A percentile compares a stretch with the other conserved stretches of the same genome.
Conservation (phyloP, 2,329 filamentous ascomycete species). For the Clarireedia sp. region DNA sequence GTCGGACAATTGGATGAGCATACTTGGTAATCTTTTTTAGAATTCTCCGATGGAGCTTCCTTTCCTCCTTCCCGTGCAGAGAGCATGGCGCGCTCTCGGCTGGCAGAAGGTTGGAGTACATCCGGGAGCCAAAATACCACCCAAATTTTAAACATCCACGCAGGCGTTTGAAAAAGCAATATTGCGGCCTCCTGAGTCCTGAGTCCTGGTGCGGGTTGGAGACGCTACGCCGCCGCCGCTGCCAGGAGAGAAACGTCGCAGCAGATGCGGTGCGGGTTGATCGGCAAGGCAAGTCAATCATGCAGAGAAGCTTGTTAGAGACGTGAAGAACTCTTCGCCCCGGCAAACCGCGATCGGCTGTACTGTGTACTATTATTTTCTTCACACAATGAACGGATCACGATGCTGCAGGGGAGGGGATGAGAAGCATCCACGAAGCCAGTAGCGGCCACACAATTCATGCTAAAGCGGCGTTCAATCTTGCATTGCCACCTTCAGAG, state of each 20-base stretch:
- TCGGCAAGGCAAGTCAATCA: slow-evolving; percentile 5
- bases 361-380: background rate
- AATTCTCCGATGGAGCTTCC: background rate
- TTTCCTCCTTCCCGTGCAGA: background rate
- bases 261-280: slow-evolving; percentile 8
- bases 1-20: slow-evolving; percentile 3
- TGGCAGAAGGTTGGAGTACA: slow-evolving; percentile 3
- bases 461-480: background rate
- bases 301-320: slow-evolving; percentile 6
- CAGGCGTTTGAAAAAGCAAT: background rate
- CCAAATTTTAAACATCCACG: background rate
- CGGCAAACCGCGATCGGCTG: background rate
- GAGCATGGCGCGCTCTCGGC: background rate
- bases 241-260: slow-evolving; percentile 8
- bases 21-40: background rate
- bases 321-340: background rate
- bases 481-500: background rate
- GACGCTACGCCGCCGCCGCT: slow-evolving; percentile 3
- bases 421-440: background rate
- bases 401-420: background rate
- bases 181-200: background rate
- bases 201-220: background rate
- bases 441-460: background rate
- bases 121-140: background rate
- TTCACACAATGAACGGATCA: background rate